Percentiles rank a stretch among this genome's conserved stretches.
Evolutionary conservation across 2,329 filamentous ascomycete species (phyloP).

Genomic region (Colletotrichum orbiculare): DNA sequence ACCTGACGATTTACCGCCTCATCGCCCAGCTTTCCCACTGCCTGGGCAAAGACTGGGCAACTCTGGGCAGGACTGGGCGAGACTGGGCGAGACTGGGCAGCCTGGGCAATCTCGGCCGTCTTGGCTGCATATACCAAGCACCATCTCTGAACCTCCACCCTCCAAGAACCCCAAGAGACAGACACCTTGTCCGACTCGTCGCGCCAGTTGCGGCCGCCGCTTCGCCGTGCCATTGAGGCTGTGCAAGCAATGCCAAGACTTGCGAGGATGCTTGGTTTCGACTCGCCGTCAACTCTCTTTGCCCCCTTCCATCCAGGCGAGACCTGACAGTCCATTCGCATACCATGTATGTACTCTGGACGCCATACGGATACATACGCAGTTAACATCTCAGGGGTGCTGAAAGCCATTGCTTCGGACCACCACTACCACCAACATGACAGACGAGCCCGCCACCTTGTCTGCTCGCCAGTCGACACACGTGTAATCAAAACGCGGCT

Average conservation of each 20-base stretch:
- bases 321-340: too few species aligned
- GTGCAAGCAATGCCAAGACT: constrained; percentile 34
- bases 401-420: too few species aligned
- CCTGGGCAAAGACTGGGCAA: constrained; percentile 17
- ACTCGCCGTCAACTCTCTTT: constrained; percentile 27
- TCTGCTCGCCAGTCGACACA: constrained; percentile 11
- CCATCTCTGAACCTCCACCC: constrained; percentile 13
- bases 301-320: constrained; percentile 11
- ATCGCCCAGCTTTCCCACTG: constrained; percentile 22
- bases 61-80: constrained; percentile 3
- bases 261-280: constrained; percentile 32
- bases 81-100: constrained; percentile 23
- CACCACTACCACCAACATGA: background rate
- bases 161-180: background rate
- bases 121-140: constrained; percentile 36
- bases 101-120: constrained; percentile 30
- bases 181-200: background rate
- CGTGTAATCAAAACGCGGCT: constrained; percentile 30
- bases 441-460: background rate
- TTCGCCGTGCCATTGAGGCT: constrained; percentile 31
- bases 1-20: constrained; percentile 30
- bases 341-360: too few species aligned
- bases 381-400: too few species aligned
- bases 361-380: too few species aligned
- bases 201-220: constrained; percentile 26